phyloP scores from a whole-genome alignment of 176 grass and related monocot genomes.

The Oryza glumipatula region DNA sequence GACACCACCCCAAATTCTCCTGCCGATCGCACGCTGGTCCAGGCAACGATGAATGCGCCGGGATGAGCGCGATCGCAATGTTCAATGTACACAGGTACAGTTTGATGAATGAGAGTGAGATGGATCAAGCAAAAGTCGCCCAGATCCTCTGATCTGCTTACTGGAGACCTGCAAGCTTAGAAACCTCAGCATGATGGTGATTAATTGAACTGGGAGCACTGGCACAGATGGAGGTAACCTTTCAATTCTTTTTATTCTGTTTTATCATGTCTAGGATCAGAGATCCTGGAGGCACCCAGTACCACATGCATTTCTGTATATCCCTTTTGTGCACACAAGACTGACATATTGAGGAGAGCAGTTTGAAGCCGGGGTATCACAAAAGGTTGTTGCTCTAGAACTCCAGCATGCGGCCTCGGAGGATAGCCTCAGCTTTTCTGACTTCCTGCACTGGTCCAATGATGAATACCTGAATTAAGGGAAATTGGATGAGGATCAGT shows the following conservation, averaged over 20 bases:
- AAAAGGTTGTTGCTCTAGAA: conserved; percentile 41
- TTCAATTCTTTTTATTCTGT: conserved; percentile 23
- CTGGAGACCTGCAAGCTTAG: not conserved
- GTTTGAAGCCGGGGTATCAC: conserved; percentile 5
- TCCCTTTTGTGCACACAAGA: conserved; percentile 17
- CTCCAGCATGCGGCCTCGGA: conserved; percentile 79
- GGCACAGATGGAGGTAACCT: conserved; percentile 23
- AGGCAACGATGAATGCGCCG: not conserved
- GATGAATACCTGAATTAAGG: conserved; percentile 80
- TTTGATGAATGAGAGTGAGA: not conserved
- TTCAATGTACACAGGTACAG: conserved; percentile 2
- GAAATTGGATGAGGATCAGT: conserved; percentile 2
- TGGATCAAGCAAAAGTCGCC: not conserved
- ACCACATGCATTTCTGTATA: conserved; percentile 36
- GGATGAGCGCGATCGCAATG: conserved; percentile 5
- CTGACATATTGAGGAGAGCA: conserved; percentile 17
- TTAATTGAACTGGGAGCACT: not conserved
- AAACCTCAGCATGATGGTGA: not conserved
- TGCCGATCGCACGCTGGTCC: not conserved
- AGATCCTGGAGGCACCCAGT: conserved; percentile 19
- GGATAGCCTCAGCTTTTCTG: conserved; percentile 85
- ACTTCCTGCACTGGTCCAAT: conserved; percentile 86
- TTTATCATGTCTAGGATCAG: conserved; percentile 32
- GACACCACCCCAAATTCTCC: conserved; percentile 17
- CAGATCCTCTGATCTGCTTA: not conserved